Evolutionary conservation across 140 eudicot species (phyloP).

Genomic region (Ambrosia hybrid): DNA sequence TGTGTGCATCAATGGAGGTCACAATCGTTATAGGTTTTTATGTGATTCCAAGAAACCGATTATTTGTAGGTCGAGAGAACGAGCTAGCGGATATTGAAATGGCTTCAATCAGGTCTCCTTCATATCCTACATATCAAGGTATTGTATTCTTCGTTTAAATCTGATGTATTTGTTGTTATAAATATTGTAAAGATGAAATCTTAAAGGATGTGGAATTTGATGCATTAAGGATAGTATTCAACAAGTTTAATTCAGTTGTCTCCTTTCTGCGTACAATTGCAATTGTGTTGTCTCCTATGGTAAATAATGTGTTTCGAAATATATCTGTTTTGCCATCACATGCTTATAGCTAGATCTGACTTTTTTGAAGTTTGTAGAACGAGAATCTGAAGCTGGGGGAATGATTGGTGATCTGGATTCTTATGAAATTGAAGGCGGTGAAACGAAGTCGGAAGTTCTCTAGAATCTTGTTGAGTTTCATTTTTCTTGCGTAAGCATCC

Average conservation of each 20-base stretch:
- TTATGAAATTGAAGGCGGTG: constrained; percentile 91
- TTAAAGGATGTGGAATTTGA: constrained; percentile 90
- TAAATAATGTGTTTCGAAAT: constrained; percentile 22
- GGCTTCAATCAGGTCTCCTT: no score
- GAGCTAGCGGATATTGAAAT: no score
- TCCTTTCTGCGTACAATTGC: constrained; percentile 78
- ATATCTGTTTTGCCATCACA: background rate
- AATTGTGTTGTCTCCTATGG: constrained; percentile 94
- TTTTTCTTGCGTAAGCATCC: constrained; percentile 81
- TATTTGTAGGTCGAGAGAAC: no score
- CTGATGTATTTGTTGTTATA: no score
- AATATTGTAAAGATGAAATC: constrained; percentile 96
- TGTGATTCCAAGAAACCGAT: no score
- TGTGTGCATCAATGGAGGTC: no score
- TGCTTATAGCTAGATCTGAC: constrained; percentile 12
- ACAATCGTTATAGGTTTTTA: no score
- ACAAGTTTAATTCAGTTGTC: constrained; percentile 91
- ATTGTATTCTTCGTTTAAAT: no score
- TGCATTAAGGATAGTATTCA: constrained; percentile 88
- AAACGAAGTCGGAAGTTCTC: constrained; percentile 85
- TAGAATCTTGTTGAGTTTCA: constrained; percentile 92
- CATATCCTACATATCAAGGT: no score
- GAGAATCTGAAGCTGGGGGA: constrained; percentile 95
- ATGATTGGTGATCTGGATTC: constrained; percentile 65
- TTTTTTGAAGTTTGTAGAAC: constrained; percentile 70